phyloP scores from a whole-genome alignment of 257 asterid genomes.

The Solanum ahanhuiri region DNA sequence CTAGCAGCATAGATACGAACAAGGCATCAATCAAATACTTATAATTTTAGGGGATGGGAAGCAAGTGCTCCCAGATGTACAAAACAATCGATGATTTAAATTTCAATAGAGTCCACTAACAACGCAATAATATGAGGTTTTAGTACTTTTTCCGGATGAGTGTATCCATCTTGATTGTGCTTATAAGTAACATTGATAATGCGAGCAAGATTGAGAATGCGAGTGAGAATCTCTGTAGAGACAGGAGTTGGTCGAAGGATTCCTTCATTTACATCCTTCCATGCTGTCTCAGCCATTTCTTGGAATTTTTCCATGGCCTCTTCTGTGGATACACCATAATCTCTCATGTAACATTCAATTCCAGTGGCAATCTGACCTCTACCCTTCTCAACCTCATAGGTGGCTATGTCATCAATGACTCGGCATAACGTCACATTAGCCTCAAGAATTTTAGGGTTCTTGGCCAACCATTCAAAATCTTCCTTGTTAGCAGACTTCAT shows the following conservation, averaged over 20 bases:
- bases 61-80: not conserved
- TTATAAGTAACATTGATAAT: constrained; percentile 27
- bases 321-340: constrained; percentile 17
- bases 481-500: not conserved
- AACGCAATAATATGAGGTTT: constrained; percentile 2
- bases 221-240: constrained; percentile 7
- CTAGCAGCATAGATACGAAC: not conserved
- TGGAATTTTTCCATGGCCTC: constrained; percentile 26
- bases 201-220: constrained; percentile 20
- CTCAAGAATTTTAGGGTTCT: not conserved
- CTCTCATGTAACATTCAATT: constrained; percentile 41
- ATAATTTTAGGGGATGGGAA: not conserved
- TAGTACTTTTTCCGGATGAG: constrained; percentile 19
- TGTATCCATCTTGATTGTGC: constrained; percentile 30
- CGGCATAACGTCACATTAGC: not conserved
- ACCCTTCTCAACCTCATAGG: constrained; percentile 24
- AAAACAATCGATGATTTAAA: not conserved
- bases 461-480: not conserved
- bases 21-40: not conserved
- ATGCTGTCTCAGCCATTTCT: constrained; percentile 24
- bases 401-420: not conserved
- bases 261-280: constrained; percentile 48
- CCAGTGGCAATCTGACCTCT: constrained; percentile 41
- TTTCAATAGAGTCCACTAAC: constrained; percentile 12
- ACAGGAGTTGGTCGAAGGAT: constrained; percentile 2